Evolutionary conservation across 768 basidiomycete species (phyloP), one percentile per base, ranked within the genome.

Genomic region (Naganishia friedmannii): DNA sequence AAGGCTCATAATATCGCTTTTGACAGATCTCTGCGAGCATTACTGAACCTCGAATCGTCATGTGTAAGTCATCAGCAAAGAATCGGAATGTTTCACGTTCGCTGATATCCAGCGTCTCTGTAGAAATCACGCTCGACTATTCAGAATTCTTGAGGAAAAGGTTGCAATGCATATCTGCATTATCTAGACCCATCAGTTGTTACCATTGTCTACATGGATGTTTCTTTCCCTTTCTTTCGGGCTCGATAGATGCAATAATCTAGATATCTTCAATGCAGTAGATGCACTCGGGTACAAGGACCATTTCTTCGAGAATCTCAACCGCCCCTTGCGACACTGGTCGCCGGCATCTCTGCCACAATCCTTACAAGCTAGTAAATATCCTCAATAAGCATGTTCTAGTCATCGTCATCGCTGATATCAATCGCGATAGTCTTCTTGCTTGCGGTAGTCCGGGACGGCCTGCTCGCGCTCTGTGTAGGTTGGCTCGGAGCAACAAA

Each of bases 11-110:
- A 37, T 10, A 17, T 28, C 29, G 15, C 26, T 6, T 46, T 17
- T 28, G n/a, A 37, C 65, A 78, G 79, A 81, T 81, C 72, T 79
- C 79, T 48, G 72, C 72, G 66, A 78, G 77, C 71, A 81, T 81
- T 72, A 79, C 79, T 67, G 79, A 81, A 70, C 79, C 79, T 26
- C 72, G 79, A 31, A 81, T 81, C 54, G 79, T 81, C 73, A 81
- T 81, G 79, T 79, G 68, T 69, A 69, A 29, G 68, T 39, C 3
- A 3, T 7, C 9, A n/a, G 29, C 29, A 26, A n/a, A 19, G 19
- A 45, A 17, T 34, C 42, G 23, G n/a, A 46, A 2, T 13, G n/a
- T 45, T 26, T 42, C 7, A 13, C 12, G 57, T 23, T 13, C 15
- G 28, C 60, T 63, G 23, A 63, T 15, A 2, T 15, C 7, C n/a